Evolutionary conservation across 2,329 filamentous ascomycete genomes (phyloP), one percentile per base, ranked within the genome.

Genomic region (Aspergillus tubingensis): DNA sequence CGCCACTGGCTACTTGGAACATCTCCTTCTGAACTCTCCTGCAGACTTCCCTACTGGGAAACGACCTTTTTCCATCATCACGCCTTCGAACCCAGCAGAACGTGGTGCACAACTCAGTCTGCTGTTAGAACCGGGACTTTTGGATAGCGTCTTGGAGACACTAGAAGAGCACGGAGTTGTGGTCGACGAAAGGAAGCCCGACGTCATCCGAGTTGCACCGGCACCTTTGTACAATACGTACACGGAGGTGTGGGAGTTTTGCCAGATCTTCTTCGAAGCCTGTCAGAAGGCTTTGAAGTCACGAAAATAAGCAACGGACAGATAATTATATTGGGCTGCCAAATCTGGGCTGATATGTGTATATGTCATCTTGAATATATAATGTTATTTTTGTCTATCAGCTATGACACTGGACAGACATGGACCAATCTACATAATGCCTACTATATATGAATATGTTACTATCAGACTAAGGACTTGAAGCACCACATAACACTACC

Each of bases 171-270:
- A 85, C 1, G 90, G 89, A 1, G 87, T 95, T 2, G 84, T 96
- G 1, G 87, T 91, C 39, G 92, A 96, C 72, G 90, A 95, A 82
- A 82, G 92, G 61, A 91, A 91, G 74, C 92, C 93, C 1, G 88
- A 93, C 72, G 92, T 96, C 15, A 88, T 96, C 54, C 82, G 92
- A 1, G 87, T 96, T 1, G 91, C 92, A 2, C 92, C 93, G 1
- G 89, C 90, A 44, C 92, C 92, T 8, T 74, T 96, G 66, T 96
- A 96, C 77, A 94, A 94, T 70, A 86, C 85, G 0, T 96, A 91
- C 72, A 81, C 82, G 61, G 92, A 96, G 68, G 87, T 92, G 6
- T 87, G 78, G 79, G 73, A 76, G 15, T 91, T 91, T 70, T 82
- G 79, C 54, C 74, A 76, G 32, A 76, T 85, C 13, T 87, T 88